phyloP scores from a whole-genome alignment of 2,329 filamentous ascomycete genomes.

The Triangularia setosa region DNA sequence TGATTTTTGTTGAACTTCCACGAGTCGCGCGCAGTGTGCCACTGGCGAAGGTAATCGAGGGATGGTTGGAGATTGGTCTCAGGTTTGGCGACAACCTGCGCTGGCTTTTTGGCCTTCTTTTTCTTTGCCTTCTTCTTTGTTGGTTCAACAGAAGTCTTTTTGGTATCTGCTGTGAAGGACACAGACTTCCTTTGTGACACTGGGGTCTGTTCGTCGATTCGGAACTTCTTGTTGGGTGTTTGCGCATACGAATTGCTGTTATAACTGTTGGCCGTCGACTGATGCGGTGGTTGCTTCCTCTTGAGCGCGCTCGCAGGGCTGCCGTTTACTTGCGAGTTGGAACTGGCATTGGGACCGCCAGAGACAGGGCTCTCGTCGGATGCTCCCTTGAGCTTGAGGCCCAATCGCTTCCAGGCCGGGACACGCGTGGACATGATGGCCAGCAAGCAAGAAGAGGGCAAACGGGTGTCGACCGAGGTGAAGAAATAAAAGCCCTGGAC shows the following conservation, averaged over 20 bases:
- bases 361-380: constrained; percentile 33
- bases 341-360: constrained; percentile 22
- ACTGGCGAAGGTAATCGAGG: constrained; percentile 72
- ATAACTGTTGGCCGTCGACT: constrained; percentile 30
- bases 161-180: constrained; percentile 45
- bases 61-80: constrained; percentile 54
- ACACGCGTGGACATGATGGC: constrained; percentile 42
- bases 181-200: constrained; percentile 42
- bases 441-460: constrained; percentile 31
- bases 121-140: constrained; percentile 35
- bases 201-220: constrained; percentile 21
- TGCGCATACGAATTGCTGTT: constrained; percentile 15
- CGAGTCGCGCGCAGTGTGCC: constrained; percentile 61
- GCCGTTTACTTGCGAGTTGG: constrained; percentile 19
- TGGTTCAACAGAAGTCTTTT: constrained; percentile 22
- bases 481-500: constrained; percentile 5
- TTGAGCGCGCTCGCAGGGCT: constrained; percentile 40
- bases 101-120: constrained; percentile 28
- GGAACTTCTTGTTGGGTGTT: constrained; percentile 35
- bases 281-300: constrained; percentile 40
- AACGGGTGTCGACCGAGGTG: constrained; percentile 26
- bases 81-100: not conserved
- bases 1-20: constrained; percentile 99
- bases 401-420: constrained; percentile 60
- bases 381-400: constrained; percentile 55